These are phyloP conservation scores for Citrus medica DNA, from an alignment of 345 rosid genomes.

Conservation along the genomic window DNA sequence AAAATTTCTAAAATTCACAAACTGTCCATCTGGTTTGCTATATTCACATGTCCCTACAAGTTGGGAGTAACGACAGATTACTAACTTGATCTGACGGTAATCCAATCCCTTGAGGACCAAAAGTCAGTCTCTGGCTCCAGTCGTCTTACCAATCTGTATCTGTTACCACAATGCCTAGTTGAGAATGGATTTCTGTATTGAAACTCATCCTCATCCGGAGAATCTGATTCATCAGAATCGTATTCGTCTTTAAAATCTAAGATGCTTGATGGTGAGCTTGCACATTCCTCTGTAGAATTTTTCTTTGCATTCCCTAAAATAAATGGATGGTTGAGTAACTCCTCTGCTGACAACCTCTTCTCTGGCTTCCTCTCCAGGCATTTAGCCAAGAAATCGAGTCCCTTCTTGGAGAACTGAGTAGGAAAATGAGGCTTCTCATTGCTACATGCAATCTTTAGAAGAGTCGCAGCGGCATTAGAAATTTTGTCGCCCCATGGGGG, in stretches of 20 bases:
- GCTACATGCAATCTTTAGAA: slow-evolving; percentile 32
- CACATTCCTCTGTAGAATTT: not conserved
- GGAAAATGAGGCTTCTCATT: slow-evolving; percentile 28
- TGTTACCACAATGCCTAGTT: not conserved
- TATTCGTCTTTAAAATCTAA: slow-evolving; percentile 5
- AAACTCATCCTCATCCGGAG: not conserved
- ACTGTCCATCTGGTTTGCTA: too few species aligned
- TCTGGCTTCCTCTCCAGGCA: slow-evolving; percentile 30
- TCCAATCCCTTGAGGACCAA: not conserved
- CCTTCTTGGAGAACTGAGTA: slow-evolving; percentile 17
- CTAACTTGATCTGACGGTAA: too few species aligned
- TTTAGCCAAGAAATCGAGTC: slow-evolving; percentile 23
- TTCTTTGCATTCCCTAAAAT: not conserved
- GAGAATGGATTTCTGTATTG: slow-evolving; percentile 20
- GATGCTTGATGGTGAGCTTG: slow-evolving; percentile 11
- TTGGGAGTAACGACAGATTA: too few species aligned
- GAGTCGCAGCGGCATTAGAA: slow-evolving; percentile 21
- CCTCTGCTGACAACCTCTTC: slow-evolving; percentile 26
- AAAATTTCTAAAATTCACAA: too few species aligned
- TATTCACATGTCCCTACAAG: too few species aligned
- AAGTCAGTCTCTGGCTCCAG: not conserved
- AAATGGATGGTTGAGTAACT: slow-evolving; percentile 9
- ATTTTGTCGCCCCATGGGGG: slow-evolving; percentile 12
- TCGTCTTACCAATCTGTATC: not conserved
- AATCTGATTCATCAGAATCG: slow-evolving; percentile 8